Evolutionary conservation across 164 flowering plant genomes (phyloP).

Genomic region (Cinnamomum micranthum): DNA sequence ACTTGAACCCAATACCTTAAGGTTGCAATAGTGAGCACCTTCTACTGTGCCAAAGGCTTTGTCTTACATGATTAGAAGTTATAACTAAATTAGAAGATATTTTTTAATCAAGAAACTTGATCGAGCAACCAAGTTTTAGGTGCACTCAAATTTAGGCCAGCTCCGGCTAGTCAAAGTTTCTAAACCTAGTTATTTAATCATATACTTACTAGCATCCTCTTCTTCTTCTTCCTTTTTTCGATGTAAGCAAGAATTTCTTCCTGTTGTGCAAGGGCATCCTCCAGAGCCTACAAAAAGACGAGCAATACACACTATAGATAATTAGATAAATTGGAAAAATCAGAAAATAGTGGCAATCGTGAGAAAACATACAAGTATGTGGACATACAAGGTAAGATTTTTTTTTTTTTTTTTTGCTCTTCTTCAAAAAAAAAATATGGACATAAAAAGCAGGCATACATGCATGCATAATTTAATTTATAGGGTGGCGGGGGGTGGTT

Average conservation of each 20-base stretch:
- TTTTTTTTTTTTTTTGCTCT: no score
- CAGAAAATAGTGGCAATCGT: neutral
- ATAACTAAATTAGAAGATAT: neutral
- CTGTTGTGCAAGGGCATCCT: slow-evolving; percentile 49
- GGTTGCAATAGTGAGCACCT: neutral
- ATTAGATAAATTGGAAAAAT: no score
- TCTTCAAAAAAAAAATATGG: no score
- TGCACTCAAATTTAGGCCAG: no score
- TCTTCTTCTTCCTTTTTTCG: slow-evolving; percentile 84
- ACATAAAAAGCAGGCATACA: neutral
- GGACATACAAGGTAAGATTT: neutral
- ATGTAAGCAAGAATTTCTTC: slow-evolving; percentile 58
- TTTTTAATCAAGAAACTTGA: neutral
- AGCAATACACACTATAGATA: neutral
- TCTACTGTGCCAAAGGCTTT: neutral
- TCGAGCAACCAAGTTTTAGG: neutral
- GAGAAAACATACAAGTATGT: neutral
- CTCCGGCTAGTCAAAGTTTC: neutral
- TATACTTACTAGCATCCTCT: slow-evolving; percentile 33
- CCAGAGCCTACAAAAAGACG: slow-evolving; percentile 47
- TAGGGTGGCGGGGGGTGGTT: neutral
- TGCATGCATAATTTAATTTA: neutral
- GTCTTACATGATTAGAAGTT: neutral
- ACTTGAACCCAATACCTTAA: neutral
- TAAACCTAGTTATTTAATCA: neutral